A percentile compares a stretch with the other conserved stretches of the same genome.
Conservation (phyloP, 2,329 filamentous ascomycete genomes). For the Capronia epimyces region DNA sequence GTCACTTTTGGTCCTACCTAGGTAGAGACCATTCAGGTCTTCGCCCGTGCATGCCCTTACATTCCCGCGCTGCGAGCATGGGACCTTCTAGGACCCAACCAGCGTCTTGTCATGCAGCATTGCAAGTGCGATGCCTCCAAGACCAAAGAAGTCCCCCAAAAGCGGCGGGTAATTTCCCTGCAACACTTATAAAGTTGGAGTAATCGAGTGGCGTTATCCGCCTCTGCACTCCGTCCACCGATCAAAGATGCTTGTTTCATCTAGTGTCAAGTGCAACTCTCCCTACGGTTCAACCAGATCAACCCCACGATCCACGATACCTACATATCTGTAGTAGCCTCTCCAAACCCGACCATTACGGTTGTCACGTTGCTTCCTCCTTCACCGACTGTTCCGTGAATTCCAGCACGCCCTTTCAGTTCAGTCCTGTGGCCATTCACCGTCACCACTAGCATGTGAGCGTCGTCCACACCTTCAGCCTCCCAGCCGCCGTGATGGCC, state of each 20-base stretch:
- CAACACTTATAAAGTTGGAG: too few relatives aligned
- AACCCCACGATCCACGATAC: too few relatives aligned
- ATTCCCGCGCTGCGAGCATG: neutral
- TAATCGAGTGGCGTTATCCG: too few relatives aligned
- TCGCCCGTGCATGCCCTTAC: neutral
- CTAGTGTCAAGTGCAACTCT: too few relatives aligned
- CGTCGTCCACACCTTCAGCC: neutral
- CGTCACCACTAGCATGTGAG: slow-evolving; percentile 12
- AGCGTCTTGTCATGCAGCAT: neutral
- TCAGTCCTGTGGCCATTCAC: neutral
- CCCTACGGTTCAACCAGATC: too few relatives aligned
- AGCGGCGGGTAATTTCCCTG: neutral
- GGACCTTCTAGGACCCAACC: too few relatives aligned
- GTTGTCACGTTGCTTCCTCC: neutral
- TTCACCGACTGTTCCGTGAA: neutral
- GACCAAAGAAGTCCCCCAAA: too few relatives aligned
- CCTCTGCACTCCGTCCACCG: neutral
- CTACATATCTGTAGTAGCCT: too few relatives aligned
- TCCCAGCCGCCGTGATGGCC: slow-evolving; percentile 59
- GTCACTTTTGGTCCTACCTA: neutral
- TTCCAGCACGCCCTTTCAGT: neutral
- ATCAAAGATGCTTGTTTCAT: too few relatives aligned
- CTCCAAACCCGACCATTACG: too few relatives aligned
- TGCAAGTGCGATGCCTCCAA: neutral
- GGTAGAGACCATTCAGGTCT: neutral